Percentiles rank a stretch among this genome's conserved stretches.
phyloP scores from a whole-genome alignment of 164 flowering plant genomes.

The Aristolochia contorta region DNA sequence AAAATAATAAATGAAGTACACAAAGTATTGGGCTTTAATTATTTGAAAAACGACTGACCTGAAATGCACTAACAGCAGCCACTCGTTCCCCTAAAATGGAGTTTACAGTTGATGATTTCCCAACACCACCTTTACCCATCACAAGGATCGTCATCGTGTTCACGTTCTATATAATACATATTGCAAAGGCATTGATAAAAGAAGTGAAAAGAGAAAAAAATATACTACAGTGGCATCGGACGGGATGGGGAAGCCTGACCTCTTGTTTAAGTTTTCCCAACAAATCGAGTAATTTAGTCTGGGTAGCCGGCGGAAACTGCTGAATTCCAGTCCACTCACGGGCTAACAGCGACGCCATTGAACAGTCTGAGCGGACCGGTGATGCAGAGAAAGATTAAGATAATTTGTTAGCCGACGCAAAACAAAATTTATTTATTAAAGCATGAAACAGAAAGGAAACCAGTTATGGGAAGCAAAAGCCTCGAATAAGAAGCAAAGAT shows the following conservation, averaged over 20 bases:
- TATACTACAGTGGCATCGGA: not conserved
- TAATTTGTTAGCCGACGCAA: too few relatives aligned
- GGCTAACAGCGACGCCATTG: conserved; percentile 43
- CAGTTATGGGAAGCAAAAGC: too few relatives aligned
- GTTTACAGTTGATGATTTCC: conserved; percentile 92
- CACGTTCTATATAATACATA: conserved; percentile 42
- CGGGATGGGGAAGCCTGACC: conserved; percentile 25
- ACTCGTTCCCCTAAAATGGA: conserved; percentile 86
- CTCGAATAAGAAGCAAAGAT: too few relatives aligned
- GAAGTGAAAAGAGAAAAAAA: not conserved
- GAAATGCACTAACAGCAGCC: conserved; percentile 76
- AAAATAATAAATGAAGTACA: too few relatives aligned
- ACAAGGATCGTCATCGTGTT: conserved; percentile 80
- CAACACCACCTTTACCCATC: conserved; percentile 98
- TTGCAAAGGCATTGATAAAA: not conserved
- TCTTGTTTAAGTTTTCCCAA: conserved; percentile 73
- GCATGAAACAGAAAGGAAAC: too few relatives aligned
- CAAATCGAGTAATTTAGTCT: conserved; percentile 57
- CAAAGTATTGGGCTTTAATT: too few relatives aligned
- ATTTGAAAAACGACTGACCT: conserved; percentile 31
- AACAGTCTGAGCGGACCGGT: not conserved
- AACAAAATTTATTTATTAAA: too few relatives aligned
- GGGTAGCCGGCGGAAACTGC: conserved; percentile 80
- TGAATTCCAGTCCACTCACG: conserved; percentile 89
- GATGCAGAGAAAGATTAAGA: not conserved